phyloP scores from a whole-genome alignment of 257 asterid species.

The Solanum chaucha region DNA sequence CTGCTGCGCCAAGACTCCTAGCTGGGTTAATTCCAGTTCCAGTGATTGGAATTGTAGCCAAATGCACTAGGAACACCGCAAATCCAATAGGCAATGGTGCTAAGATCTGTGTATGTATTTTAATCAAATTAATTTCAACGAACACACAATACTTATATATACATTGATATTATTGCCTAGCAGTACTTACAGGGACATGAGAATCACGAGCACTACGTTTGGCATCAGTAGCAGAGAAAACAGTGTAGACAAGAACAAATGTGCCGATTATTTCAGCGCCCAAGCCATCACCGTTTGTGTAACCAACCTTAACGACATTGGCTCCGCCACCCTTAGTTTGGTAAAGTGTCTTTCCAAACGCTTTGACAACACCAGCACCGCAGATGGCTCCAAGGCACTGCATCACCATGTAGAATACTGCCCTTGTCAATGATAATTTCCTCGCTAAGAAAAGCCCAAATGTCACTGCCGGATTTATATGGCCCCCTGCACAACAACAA shows the following conservation, averaged over 20 bases:
- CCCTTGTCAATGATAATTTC: slow-evolving; percentile 25
- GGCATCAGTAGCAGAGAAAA: slow-evolving; percentile 33
- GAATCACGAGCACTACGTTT: slow-evolving; percentile 34
- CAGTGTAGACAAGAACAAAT: slow-evolving; percentile 32
- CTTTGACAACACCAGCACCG: slow-evolving; percentile 31
- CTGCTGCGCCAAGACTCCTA: slow-evolving; percentile 28
- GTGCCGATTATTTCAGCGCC: slow-evolving; percentile 35
- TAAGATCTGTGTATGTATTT: background rate
- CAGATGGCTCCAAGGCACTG: slow-evolving; percentile 35
- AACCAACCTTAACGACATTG: slow-evolving; percentile 13
- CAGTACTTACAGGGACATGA: slow-evolving; percentile 26
- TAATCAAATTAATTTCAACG: background rate
- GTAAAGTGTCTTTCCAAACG: slow-evolving; percentile 12
- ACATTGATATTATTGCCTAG: background rate
- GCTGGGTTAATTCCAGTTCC: slow-evolving; percentile 36
- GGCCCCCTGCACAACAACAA: slow-evolving; percentile 16
- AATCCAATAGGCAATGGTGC: slow-evolving; percentile 33
- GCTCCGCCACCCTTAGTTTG: slow-evolving; percentile 22
- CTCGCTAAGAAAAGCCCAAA: slow-evolving; percentile 30
- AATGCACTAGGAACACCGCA: slow-evolving; percentile 29
- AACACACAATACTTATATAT: background rate
- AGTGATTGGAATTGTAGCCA: slow-evolving; percentile 28
- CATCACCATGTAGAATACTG: slow-evolving; percentile 28
- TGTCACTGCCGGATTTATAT: slow-evolving; percentile 32
- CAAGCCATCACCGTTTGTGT: slow-evolving; percentile 29